phyloP scores from a whole-genome alignment of 495 filamentous ascomycete species.

The Penicillium longicatenatum region DNA sequence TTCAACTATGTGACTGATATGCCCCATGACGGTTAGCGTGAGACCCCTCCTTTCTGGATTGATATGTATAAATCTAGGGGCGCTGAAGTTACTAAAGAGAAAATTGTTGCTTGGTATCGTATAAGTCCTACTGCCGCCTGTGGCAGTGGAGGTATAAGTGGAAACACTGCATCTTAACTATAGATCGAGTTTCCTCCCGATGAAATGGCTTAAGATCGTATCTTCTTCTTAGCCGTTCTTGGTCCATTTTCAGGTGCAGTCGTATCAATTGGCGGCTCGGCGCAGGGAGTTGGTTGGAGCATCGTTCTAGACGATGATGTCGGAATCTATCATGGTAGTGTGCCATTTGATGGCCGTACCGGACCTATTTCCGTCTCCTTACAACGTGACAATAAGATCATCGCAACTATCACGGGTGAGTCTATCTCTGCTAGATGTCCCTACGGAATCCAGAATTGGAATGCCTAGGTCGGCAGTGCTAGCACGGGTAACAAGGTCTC shows the following conservation, averaged over 20 bases:
- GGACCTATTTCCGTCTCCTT: not conserved
- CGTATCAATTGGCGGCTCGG: too few species aligned
- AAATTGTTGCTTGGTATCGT: slow-evolving; percentile 72
- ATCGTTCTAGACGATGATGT: not conserved
- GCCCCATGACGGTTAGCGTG: slow-evolving; percentile 58
- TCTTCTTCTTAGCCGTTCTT: too few species aligned
- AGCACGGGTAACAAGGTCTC: not conserved
- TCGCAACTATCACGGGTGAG: not conserved
- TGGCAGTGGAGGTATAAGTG: slow-evolving; percentile 34
- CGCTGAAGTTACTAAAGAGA: slow-evolving; percentile 45
- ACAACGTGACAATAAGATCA: not conserved
- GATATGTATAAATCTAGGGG: slow-evolving; percentile 61
- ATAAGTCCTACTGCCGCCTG: slow-evolving; percentile 36
- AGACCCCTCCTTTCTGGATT: slow-evolving; percentile 63
- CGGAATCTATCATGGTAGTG: not conserved
- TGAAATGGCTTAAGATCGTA: too few species aligned
- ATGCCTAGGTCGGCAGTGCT: not conserved
- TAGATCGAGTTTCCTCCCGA: too few species aligned
- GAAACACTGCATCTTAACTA: not conserved
- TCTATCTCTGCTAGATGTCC: not conserved
- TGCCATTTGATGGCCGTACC: not conserved
- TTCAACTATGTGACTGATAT: slow-evolving; percentile 53
- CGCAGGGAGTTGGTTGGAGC: not conserved
- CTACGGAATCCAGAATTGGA: not conserved
- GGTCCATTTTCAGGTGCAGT: too few species aligned